Conservation (phyloP, 345 rosid genomes). For the Laguncularia racemosa region DNA sequence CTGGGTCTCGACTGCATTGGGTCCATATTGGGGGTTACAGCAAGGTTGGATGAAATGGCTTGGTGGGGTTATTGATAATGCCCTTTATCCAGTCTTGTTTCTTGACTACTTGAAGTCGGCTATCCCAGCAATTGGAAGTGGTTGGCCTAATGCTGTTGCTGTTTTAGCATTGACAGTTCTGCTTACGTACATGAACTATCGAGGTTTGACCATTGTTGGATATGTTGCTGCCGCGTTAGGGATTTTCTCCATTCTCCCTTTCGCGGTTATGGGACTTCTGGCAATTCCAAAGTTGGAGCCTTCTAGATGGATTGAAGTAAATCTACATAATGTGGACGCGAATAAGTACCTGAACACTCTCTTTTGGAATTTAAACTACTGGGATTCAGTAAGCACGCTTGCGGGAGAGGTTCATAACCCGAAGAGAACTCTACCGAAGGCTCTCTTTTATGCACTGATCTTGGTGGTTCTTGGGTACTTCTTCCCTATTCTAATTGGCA, state of each 20-base stretch:
- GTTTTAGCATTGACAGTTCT: slow-evolving; percentile 39
- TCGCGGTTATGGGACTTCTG: slow-evolving; percentile 55
- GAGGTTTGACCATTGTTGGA: slow-evolving; percentile 69
- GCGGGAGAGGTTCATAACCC: slow-evolving; percentile 75
- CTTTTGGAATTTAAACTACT: slow-evolving; percentile 74
- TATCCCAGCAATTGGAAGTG: slow-evolving; percentile 45
- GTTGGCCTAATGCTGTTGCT: slow-evolving; percentile 39
- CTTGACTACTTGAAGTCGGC: slow-evolving; percentile 64
- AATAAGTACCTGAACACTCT: slow-evolving; percentile 58
- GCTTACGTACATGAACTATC: slow-evolving; percentile 56
- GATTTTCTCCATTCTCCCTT: slow-evolving; percentile 60
- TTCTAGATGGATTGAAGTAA: slow-evolving; percentile 56
- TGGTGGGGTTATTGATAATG: slow-evolving; percentile 72
- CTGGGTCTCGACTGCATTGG: slow-evolving; percentile 69
- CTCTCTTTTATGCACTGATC: slow-evolving; percentile 56
- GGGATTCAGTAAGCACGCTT: slow-evolving; percentile 73
- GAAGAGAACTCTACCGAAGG: slow-evolving; percentile 54
- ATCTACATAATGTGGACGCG: slow-evolving; percentile 47
- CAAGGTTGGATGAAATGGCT: slow-evolving; percentile 92
- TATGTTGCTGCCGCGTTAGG: slow-evolving; percentile 62
- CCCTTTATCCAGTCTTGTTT: slow-evolving; percentile 63
- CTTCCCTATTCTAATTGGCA: slow-evolving; percentile 56
- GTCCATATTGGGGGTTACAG: slow-evolving; percentile 77
- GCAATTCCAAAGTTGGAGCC: slow-evolving; percentile 57
- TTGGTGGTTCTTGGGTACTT: slow-evolving; percentile 52